Evolutionary conservation across 495 filamentous ascomycete species (phyloP).

Genomic region (Talaromyces proteolyticus): DNA sequence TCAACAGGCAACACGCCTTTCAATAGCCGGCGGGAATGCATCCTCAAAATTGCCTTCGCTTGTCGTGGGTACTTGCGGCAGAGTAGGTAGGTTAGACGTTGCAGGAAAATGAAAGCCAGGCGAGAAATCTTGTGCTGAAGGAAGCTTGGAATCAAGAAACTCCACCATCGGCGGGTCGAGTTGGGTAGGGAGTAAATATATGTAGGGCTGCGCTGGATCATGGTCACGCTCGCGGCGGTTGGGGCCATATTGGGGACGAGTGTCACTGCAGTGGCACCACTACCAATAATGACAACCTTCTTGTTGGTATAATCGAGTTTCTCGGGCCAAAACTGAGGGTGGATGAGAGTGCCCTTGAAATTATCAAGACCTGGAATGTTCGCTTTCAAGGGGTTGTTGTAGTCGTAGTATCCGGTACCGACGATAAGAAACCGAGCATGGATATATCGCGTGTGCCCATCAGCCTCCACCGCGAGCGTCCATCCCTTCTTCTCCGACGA

Average conservation of each 20-base stretch:
- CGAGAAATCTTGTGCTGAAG: conserved; percentile 32
- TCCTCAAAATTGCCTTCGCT: conserved; percentile 39
- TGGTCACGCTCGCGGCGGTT: conserved; percentile 41
- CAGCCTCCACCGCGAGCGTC: conserved; percentile 49
- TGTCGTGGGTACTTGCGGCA: conserved; percentile 49
- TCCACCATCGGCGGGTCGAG: conserved; percentile 22
- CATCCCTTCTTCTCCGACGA: conserved; percentile 53
- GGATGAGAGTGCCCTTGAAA: conserved; percentile 39
- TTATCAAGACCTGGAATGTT: conserved; percentile 36
- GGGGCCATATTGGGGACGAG: conserved; percentile 39
- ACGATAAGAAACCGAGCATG: conserved; percentile 53
- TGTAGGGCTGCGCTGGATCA: conserved; percentile 54
- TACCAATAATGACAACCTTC: conserved; percentile 51
- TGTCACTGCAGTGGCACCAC: conserved; percentile 53
- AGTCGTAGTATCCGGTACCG: conserved; percentile 60
- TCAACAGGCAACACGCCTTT: conserved; percentile 49
- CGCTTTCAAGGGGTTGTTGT: conserved; percentile 48
- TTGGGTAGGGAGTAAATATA: conserved; percentile 51
- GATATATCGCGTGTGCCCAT: conserved; percentile 38
- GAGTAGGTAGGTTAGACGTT: conserved; percentile 46
- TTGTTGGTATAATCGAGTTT: conserved; percentile 43
- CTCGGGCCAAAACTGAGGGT: conserved; percentile 50
- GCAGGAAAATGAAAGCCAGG: conserved; percentile 36
- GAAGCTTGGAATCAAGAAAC: conserved; percentile 35
- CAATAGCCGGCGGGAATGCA: conserved; percentile 38